Evolutionary conservation across 768 basidiomycete genomes (phyloP).

Genomic region (Pleurotus djamor): DNA sequence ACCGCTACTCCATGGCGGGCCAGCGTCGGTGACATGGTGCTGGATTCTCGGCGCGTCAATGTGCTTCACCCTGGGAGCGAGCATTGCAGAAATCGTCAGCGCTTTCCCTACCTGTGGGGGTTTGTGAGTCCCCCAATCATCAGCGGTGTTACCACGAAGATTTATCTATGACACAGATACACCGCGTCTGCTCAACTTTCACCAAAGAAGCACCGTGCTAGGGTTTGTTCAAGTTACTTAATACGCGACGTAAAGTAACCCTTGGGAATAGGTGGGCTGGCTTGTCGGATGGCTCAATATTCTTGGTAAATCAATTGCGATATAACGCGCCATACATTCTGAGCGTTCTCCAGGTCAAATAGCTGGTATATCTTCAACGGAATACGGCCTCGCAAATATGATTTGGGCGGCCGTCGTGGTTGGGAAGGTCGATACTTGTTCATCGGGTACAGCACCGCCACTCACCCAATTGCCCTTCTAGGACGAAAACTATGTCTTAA

Average conservation of each 20-base stretch:
- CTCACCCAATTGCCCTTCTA: conserved; percentile 15
- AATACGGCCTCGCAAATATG: conserved; percentile 80
- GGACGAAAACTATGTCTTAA: conserved; percentile 60
- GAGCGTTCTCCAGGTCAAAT: conserved; percentile 54
- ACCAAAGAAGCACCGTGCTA: conserved; percentile 62
- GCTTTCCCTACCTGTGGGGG: conserved; percentile 77
- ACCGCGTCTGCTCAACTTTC: conserved; percentile 80
- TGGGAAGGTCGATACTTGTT: conserved; percentile 32
- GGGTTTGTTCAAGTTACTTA: conserved; percentile 30
- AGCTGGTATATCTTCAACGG: conserved; percentile 83
- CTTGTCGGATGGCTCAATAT: conserved; percentile 84
- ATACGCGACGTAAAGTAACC: not conserved
- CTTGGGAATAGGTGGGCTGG: conserved; percentile 57
- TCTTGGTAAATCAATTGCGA: conserved; percentile 41
- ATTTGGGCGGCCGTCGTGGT: conserved; percentile 75
- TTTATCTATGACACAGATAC: conserved; percentile 40
- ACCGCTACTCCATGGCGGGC: conserved; percentile 66
- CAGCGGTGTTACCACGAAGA: not conserved
- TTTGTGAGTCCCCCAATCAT: conserved; percentile 40
- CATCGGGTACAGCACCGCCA: not conserved
- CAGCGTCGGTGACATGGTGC: conserved; percentile 69
- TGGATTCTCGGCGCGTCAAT: conserved; percentile 72
- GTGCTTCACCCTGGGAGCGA: conserved; percentile 73
- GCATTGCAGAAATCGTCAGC: conserved; percentile 77
- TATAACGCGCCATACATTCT: conserved; percentile 3